Conservation (phyloP, 2,329 filamentous ascomycete genomes). For the Nothophaeocryptopus gaeumannii region DNA sequence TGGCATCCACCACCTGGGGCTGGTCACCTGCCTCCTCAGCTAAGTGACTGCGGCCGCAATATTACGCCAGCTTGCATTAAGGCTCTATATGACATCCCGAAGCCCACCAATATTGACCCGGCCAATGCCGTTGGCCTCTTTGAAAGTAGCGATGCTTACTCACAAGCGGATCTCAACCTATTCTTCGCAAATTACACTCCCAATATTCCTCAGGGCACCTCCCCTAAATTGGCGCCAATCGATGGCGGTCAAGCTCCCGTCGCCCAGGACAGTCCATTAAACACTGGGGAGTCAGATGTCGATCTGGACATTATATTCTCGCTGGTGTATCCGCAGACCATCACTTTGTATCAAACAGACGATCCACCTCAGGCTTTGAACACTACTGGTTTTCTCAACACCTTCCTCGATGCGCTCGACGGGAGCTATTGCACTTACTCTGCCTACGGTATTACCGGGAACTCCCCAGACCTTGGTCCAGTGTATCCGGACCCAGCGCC, state of each 20-base stretch:
- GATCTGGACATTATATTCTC: conserved; percentile 48
- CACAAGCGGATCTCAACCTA: conserved; percentile 44
- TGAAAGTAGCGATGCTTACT: conserved; percentile 45
- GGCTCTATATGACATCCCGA: conserved; percentile 45
- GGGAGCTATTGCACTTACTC: conserved; percentile 39
- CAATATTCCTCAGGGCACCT: conserved; percentile 38
- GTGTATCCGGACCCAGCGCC: conserved; percentile 45
- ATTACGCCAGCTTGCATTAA: conserved; percentile 45
- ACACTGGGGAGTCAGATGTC: conserved; percentile 52
- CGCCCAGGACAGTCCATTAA: conserved; percentile 30
- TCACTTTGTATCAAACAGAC: conserved; percentile 47
- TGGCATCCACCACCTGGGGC: conserved; percentile 32
- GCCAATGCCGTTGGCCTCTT: conserved; percentile 49
- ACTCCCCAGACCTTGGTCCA: conserved; percentile 17
- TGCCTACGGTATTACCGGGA: conserved; percentile 49
- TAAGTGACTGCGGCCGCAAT: conserved; percentile 49
- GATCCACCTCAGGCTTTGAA: conserved; percentile 29
- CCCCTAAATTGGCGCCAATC: conserved; percentile 33
- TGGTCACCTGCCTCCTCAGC: conserved; percentile 33
- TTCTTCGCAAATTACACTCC: conserved; percentile 42
- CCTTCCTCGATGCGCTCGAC: conserved; percentile 47
- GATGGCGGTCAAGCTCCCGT: conserved; percentile 42
- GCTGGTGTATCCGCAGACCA: conserved; percentile 51
- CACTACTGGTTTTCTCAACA: conserved; percentile 33
- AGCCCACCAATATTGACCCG: conserved; percentile 36